Evolutionary conservation across 495 filamentous ascomycete species (phyloP).

Genomic region (Lentithecium fluviatile): DNA sequence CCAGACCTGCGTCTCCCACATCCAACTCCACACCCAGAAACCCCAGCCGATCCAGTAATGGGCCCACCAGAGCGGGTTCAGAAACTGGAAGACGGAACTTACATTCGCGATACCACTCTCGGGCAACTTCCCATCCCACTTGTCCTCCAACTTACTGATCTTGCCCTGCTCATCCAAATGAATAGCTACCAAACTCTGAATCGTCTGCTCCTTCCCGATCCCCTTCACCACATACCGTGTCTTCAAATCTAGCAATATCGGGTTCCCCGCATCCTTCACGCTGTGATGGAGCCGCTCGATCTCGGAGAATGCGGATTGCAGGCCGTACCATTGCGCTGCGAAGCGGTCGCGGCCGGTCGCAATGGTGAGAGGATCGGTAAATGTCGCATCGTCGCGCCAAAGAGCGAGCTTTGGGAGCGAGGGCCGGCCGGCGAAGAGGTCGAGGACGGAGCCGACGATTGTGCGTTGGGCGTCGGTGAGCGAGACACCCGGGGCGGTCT

Average conservation of each 20-base stretch:
- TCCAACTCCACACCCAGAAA: constrained; percentile 45
- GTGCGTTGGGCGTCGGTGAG: constrained; percentile 50
- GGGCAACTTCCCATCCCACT: constrained; percentile 56
- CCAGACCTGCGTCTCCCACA: constrained; percentile 40
- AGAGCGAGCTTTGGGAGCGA: constrained; percentile 56
- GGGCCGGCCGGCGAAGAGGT: constrained; percentile 59
- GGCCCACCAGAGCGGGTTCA: constrained; percentile 45
- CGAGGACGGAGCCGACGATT: constrained; percentile 56
- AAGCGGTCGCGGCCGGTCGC: constrained; percentile 53
- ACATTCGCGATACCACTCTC: constrained; percentile 44
- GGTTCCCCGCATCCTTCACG: constrained; percentile 54
- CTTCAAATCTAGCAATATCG: constrained; percentile 53
- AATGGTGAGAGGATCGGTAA: constrained; percentile 53
- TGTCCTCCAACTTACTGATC: constrained; percentile 57
- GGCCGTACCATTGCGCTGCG: constrained; percentile 56
- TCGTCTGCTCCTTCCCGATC: constrained; percentile 53
- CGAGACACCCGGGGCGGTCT: constrained; percentile 49
- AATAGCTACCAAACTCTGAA: constrained; percentile 52
- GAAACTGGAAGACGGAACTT: constrained; percentile 41
- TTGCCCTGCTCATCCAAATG: constrained; percentile 43
- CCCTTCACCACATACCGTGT: constrained; percentile 56
- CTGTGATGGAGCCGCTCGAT: constrained; percentile 52
- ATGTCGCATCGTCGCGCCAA: constrained; percentile 53
- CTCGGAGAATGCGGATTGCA: constrained; percentile 47
- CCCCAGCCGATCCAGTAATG: constrained; percentile 44